phyloP scores from a whole-genome alignment of 2,329 filamentous ascomycete species.

The Bertia moriformis region DNA sequence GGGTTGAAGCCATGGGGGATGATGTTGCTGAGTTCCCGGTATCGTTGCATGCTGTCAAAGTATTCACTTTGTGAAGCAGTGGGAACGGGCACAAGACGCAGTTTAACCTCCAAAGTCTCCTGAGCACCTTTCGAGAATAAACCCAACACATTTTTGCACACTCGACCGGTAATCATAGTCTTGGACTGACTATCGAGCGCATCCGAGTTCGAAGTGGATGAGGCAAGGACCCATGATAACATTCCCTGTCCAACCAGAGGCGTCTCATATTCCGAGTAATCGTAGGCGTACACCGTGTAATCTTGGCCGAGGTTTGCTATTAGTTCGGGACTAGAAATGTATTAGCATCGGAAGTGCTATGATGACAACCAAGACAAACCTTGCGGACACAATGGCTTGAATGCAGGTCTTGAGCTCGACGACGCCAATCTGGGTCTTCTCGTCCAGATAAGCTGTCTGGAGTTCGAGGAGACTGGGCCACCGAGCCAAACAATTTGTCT shows the following conservation, averaged over 20 bases:
- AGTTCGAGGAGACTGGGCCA: slow-evolving; percentile 52
- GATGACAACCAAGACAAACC: neutral
- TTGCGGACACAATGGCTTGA: slow-evolving; percentile 34
- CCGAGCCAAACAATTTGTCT: slow-evolving; percentile 57
- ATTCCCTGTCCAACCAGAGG: slow-evolving; percentile 63
- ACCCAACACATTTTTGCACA: slow-evolving; percentile 55
- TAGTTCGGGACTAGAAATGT: slow-evolving; percentile 45
- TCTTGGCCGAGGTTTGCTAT: slow-evolving; percentile 49
- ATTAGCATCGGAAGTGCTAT: neutral
- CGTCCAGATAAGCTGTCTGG: slow-evolving; percentile 50
- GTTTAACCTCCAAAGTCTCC: slow-evolving; percentile 60
- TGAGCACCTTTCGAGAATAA: slow-evolving; percentile 50
- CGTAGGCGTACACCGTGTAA: slow-evolving; percentile 65
- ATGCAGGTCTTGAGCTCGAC: slow-evolving; percentile 61
- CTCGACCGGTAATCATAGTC: slow-evolving; percentile 52
- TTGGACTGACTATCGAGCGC: slow-evolving; percentile 39
- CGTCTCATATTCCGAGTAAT: slow-evolving; percentile 63
- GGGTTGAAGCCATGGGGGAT: slow-evolving; percentile 22
- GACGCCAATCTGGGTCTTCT: slow-evolving; percentile 52
- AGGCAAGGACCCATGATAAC: slow-evolving; percentile 52
- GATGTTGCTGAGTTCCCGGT: neutral
- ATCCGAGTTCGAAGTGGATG: slow-evolving; percentile 30
- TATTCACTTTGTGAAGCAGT: slow-evolving; percentile 4
- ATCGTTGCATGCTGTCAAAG: neutral
- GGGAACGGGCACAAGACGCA: slow-evolving; percentile 50